Conservation (phyloP, 139 green algal genomes). For the Eudorina sp. region DNA sequence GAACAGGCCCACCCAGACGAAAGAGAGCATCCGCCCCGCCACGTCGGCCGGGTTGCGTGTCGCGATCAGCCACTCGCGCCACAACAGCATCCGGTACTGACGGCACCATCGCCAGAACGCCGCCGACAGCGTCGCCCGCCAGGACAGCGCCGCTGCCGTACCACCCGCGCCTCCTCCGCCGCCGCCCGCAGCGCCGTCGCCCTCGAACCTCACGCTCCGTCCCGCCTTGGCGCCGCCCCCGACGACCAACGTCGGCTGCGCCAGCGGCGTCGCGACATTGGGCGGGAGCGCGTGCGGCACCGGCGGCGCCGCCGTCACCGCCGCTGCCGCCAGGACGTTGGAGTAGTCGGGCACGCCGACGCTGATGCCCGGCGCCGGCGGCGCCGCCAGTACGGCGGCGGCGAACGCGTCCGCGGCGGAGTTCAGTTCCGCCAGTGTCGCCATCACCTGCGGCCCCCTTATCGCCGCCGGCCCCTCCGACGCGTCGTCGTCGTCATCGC, state of each 20-base stretch:
- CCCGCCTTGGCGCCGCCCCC: no score
- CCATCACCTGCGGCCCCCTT: conserved; percentile 21
- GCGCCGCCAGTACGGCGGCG: background rate
- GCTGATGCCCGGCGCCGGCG: conserved; percentile 16
- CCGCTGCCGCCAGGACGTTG: background rate
- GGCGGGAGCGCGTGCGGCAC: no score
- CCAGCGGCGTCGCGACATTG: no score
- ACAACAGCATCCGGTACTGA: conserved; percentile 50
- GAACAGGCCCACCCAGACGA: conserved; percentile 71
- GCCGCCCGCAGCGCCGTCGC: no score
- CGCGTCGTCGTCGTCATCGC: no score
- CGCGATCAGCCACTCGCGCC: conserved; percentile 58
- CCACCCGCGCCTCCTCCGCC: background rate
- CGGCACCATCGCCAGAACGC: background rate
- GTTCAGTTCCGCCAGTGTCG: conserved; percentile 1
- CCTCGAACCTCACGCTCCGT: no score
- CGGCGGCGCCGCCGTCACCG: background rate
- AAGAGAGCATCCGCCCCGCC: conserved; percentile 70
- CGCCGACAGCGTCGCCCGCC: background rate
- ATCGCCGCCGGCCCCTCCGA: no score
- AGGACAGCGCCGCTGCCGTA: background rate
- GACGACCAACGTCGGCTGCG: no score
- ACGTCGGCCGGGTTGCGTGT: conserved; percentile 79
- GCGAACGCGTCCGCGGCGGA: conserved; percentile 28
- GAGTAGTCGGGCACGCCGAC: conserved; percentile 34